These are phyloP conservation scores for Cystofilobasidium capitatum DNA, from an alignment of 768 basidiomycete species.

Conservation along the genomic window DNA sequence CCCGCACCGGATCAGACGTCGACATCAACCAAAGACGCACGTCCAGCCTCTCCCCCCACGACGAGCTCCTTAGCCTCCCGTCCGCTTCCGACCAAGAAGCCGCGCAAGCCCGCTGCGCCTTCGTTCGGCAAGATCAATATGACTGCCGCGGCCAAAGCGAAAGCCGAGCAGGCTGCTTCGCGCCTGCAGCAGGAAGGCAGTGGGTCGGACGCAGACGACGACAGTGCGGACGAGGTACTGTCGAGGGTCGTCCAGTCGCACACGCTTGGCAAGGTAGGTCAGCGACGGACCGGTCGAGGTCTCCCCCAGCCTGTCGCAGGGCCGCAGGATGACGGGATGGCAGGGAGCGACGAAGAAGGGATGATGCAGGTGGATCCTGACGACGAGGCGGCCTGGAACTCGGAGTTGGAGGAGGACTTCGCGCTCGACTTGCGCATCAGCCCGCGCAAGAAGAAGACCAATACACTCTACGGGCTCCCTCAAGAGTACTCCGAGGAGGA, in stretches of 20 bases:
- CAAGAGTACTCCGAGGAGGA: background rate
- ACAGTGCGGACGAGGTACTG: background rate
- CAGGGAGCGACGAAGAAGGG: background rate
- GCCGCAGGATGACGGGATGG: background rate
- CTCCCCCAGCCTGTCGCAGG: too few species aligned
- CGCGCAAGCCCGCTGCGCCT: background rate
- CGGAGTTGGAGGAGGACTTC: constrained; percentile 3
- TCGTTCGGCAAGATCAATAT: constrained; percentile 7
- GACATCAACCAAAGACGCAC: background rate
- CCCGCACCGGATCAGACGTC: background rate
- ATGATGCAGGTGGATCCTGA: background rate
- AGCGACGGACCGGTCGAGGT: background rate
- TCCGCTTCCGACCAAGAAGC: background rate
- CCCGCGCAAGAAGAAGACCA: background rate
- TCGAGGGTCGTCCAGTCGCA: background rate
- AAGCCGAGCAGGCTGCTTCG: constrained; percentile 1
- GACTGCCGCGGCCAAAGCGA: background rate
- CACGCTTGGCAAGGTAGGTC: background rate
- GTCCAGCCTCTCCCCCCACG: background rate
- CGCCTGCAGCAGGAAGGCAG: background rate
- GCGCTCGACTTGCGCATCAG: background rate
- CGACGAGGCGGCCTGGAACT: constrained; percentile 2
- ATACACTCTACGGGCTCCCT: background rate
- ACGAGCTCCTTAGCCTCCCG: background rate
- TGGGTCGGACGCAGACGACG: background rate